These are phyloP conservation scores for Leucosporidium creatinivorum DNA, from an alignment of 768 basidiomycete genomes.

Conservation along the genomic window DNA sequence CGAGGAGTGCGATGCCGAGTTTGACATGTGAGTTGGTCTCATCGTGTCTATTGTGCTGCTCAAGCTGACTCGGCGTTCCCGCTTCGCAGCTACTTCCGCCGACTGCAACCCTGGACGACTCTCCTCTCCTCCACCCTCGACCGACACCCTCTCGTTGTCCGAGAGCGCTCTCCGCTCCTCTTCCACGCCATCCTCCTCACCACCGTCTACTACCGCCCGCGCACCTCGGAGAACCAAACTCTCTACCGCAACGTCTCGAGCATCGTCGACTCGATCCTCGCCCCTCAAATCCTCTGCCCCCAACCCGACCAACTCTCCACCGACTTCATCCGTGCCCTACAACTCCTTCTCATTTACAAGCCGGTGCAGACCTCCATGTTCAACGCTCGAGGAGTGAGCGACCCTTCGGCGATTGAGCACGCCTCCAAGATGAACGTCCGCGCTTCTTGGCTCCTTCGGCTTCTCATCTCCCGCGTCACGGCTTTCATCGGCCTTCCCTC, in stretches of 20 bases:
- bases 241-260: conserved; percentile 24
- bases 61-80: neutral
- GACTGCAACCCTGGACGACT: conserved; percentile 22
- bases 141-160: conserved; percentile 12
- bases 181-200: conserved; percentile 31
- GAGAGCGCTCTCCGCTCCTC: conserved; percentile 25
- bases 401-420: conserved; percentile 18
- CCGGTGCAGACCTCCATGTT: conserved; percentile 25
- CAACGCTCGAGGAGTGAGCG: conserved; percentile 12
- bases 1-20: conserved; percentile 23
- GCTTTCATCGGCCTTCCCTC: conserved; percentile 22
- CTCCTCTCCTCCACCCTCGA: conserved; percentile 19
- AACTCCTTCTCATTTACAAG: conserved; percentile 30
- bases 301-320: conserved; percentile 23
- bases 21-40: conserved; percentile 11
- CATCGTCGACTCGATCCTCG: conserved; percentile 28
- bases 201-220: conserved; percentile 29
- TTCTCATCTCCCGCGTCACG: conserved; percentile 16
- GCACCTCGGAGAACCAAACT: conserved; percentile 5
- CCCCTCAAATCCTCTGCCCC: conserved; percentile 27
- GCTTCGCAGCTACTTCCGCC: conserved; percentile 14
- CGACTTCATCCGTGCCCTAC: conserved; percentile 25
- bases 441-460: conserved; percentile 23
- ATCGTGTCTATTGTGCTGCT: too few species aligned
- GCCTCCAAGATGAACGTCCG: conserved; percentile 30